Percentiles rank a stretch among this genome's conserved stretches.
Evolutionary conservation across 164 flowering plant species (phyloP).

Genomic region (Chimonanthus salicifolius): DNA sequence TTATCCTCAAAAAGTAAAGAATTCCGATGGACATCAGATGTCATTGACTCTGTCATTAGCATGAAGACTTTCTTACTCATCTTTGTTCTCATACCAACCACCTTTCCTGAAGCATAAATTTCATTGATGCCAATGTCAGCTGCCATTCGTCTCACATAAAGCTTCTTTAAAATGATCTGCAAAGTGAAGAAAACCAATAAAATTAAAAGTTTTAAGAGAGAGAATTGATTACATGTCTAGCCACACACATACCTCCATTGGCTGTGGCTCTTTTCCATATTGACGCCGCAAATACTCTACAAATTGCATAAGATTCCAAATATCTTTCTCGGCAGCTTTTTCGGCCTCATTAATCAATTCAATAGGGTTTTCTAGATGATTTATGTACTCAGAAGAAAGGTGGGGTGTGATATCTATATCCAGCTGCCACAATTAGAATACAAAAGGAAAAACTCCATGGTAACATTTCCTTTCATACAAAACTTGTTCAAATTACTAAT

Average conservation of each 20-base stretch:
- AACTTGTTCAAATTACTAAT: too few species aligned
- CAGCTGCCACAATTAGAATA: constrained; percentile 39
- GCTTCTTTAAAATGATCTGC: constrained; percentile 67
- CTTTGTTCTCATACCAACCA: constrained; percentile 71
- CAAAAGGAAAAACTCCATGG: too few species aligned
- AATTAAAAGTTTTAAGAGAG: not conserved
- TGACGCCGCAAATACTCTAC: constrained; percentile 79
- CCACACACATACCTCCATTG: constrained; percentile 57
- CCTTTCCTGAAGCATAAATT: constrained; percentile 77
- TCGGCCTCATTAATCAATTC: constrained; percentile 69
- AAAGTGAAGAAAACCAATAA: not conserved
- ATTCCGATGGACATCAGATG: constrained; percentile 51
- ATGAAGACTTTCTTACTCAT: constrained; percentile 76
- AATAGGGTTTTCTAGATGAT: constrained; percentile 85
- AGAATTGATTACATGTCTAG: not conserved
- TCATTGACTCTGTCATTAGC: constrained; percentile 71
- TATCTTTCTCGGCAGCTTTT: constrained; percentile 76
- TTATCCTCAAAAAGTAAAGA: constrained; percentile 55
- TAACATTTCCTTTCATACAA: too few species aligned
- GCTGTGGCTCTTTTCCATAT: constrained; percentile 86
- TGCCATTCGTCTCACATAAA: constrained; percentile 91
- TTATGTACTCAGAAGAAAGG: constrained; percentile 92
- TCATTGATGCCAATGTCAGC: constrained; percentile 87
- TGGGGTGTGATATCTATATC: constrained; percentile 73
- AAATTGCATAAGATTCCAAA: constrained; percentile 81